Conservation (phyloP, 768 basidiomycete genomes). For the Kwoniella botswanensis region DNA sequence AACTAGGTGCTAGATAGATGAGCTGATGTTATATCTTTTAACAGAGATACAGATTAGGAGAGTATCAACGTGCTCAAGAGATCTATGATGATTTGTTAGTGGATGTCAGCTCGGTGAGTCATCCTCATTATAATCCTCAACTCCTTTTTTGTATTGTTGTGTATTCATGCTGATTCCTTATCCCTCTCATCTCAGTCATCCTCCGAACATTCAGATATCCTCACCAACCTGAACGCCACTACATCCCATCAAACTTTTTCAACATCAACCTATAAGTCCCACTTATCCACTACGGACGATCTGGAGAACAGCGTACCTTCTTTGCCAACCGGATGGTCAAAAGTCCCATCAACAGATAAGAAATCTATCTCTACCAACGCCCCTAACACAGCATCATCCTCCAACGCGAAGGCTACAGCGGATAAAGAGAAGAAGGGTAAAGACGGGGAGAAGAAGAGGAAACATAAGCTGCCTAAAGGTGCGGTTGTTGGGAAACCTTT, state of each 20-base stretch:
- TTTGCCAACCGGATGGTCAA: conserved; percentile 53
- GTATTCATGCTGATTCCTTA: not conserved
- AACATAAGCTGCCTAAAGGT: conserved; percentile 56
- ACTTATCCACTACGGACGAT: conserved; percentile 54
- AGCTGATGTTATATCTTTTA: not conserved
- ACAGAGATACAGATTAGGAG: conserved; percentile 78
- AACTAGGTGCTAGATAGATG: not conserved
- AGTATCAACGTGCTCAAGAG: conserved; percentile 73
- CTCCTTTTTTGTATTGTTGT: not conserved
- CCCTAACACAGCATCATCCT: not conserved
- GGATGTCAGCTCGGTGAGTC: conserved; percentile 73
- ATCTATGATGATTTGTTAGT: conserved; percentile 82
- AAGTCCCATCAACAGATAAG: conserved; percentile 21
- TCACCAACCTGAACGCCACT: conserved; percentile 81
- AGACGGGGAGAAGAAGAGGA: conserved; percentile 36
- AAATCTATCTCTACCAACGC: conserved; percentile 19
- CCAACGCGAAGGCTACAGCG: conserved; percentile 6
- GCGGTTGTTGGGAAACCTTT: conserved; percentile 44
- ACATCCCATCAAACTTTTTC: conserved; percentile 85
- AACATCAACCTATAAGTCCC: conserved; percentile 55
- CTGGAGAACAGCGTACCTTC: conserved; percentile 58
- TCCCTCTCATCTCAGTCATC: conserved; percentile 64
- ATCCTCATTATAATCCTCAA: not conserved
- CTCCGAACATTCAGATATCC: conserved; percentile 84
- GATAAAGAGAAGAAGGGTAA: conserved; percentile 17